A percentile compares a stretch with the other conserved stretches of the same genome.
These are phyloP conservation scores for Apiotrichum montevideense DNA, from an alignment of 1,284 basidiomycete species.

Conservation along the genomic window DNA sequence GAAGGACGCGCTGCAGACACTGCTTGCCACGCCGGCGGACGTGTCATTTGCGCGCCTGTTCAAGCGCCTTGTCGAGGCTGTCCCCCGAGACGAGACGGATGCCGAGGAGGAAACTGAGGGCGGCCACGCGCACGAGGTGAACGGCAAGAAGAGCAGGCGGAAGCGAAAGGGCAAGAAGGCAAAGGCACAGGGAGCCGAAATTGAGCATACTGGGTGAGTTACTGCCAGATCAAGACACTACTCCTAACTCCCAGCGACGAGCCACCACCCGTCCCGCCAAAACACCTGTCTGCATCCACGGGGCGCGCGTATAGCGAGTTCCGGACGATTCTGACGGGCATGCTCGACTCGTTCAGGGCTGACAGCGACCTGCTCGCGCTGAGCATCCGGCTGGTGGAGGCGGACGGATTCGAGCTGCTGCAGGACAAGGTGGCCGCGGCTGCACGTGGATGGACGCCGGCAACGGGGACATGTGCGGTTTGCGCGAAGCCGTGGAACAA, in stretches of 20 bases:
- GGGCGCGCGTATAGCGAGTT: slow-evolving; percentile 77
- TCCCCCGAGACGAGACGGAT: slow-evolving; percentile 31
- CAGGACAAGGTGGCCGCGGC: slow-evolving; percentile 47
- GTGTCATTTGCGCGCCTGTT: slow-evolving; percentile 88
- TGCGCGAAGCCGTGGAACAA: slow-evolving; percentile 7
- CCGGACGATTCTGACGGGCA: slow-evolving; percentile 78
- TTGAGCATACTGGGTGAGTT: neutral
- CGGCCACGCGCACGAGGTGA: slow-evolving; percentile 16
- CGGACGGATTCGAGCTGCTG: slow-evolving; percentile 72
- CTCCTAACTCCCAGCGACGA: too few species aligned
- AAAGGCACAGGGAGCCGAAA: neutral
- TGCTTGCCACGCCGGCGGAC: slow-evolving; percentile 76
- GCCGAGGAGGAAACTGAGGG: slow-evolving; percentile 24
- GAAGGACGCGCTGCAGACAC: slow-evolving; percentile 74
- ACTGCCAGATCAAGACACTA: too few species aligned
- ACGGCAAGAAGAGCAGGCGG: neutral
- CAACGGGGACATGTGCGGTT: neutral
- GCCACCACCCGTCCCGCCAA: too few species aligned
- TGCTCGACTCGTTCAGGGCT: slow-evolving; percentile 87
- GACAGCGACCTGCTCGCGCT: slow-evolving; percentile 88
- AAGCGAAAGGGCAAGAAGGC: neutral
- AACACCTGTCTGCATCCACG: neutral
- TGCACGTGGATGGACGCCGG: slow-evolving; percentile 43
- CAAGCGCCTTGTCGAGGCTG: slow-evolving; percentile 69
- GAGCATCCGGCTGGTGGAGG: slow-evolving; percentile 72